Conservation (phyloP, 2,329 filamentous ascomycete species). For the Arthrobotrys sinensis region DNA sequence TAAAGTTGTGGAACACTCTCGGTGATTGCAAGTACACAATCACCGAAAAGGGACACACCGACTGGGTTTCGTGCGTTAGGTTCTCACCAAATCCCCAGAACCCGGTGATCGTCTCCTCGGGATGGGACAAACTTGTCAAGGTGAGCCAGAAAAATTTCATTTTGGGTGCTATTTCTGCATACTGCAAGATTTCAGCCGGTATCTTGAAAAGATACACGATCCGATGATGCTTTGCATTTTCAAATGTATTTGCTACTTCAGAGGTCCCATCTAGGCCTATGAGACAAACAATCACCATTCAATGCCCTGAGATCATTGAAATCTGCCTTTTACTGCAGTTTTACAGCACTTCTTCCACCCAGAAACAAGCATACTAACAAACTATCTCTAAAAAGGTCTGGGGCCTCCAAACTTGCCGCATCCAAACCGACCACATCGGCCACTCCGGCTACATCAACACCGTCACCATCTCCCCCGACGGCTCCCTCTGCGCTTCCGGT, state of each 20-base stretch:
- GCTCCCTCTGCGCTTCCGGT: conserved; percentile 59
- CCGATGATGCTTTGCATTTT: conserved; percentile 91
- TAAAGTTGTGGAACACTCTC: conserved; percentile 79
- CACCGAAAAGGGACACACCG: conserved; percentile 99
- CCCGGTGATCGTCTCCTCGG: conserved; percentile 97
- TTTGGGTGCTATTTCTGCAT: not conserved
- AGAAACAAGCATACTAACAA: conserved; percentile 16
- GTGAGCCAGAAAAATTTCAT: conserved; percentile 70
- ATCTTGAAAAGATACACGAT: conserved; percentile 65
- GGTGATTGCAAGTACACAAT: conserved; percentile 99
- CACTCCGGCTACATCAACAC: conserved; percentile 60
- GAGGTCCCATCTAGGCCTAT: conserved; percentile 88
- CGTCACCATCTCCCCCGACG: conserved; percentile 60
- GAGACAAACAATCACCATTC: conserved; percentile 92
- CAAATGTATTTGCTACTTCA: conserved; percentile 99
- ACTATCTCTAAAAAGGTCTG: conserved; percentile 81
- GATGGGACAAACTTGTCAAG: conserved; percentile 99
- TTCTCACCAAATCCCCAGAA: conserved; percentile 99
- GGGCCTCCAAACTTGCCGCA: conserved; percentile 50
- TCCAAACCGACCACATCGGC: conserved; percentile 89
- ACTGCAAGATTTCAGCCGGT: conserved; percentile 2
- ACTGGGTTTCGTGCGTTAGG: conserved; percentile 99
- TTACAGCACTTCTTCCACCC: not conserved
- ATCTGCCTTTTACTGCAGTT: conserved; percentile 13
- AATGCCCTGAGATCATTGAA: conserved; percentile 79